These are phyloP conservation scores for Blechomonas ayalai DNA, from an alignment of 208 protist genomes.

Conservation along the genomic window DNA sequence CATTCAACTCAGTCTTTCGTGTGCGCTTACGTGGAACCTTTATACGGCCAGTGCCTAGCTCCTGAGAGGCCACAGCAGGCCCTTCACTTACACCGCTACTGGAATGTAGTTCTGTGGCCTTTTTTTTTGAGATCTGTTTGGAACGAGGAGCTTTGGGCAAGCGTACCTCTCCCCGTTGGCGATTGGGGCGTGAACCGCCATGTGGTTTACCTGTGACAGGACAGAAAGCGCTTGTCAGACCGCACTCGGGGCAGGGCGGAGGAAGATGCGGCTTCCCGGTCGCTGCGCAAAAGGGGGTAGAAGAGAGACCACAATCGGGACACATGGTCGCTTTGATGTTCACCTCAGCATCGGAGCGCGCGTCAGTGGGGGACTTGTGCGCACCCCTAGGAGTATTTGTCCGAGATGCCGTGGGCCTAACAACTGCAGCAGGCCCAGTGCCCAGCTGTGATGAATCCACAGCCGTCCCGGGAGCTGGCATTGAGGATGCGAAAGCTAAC, in stretches of 20 bases:
- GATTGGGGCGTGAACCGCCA: constrained; percentile 14
- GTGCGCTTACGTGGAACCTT: no score
- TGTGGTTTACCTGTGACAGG: constrained; percentile 56
- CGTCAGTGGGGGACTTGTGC: background rate
- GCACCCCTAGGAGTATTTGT: constrained; percentile 1
- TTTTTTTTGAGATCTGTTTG: no score
- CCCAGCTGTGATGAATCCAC: background rate
- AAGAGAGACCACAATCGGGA: constrained; percentile 40
- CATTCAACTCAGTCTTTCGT: no score
- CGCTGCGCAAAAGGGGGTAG: constrained; percentile 50
- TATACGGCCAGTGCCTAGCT: no score
- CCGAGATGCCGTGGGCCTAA: background rate
- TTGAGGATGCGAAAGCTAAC: constrained; percentile 9
- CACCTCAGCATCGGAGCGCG: background rate
- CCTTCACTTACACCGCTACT: no score
- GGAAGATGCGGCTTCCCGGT: constrained; percentile 38
- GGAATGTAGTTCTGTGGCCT: no score
- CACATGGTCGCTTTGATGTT: constrained; percentile 9
- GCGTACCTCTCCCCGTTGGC: constrained; percentile 39
- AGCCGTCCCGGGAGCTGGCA: background rate
- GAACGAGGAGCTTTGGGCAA: constrained; percentile 16
- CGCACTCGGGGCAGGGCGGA: constrained; percentile 29
- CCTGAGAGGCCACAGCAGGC: no score
- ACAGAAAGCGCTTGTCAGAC: constrained; percentile 55
- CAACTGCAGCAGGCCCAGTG: background rate